These are phyloP conservation scores for Calonectria crousiana DNA, from an alignment of 2,329 filamentous ascomycete genomes.

Conservation along the genomic window DNA sequence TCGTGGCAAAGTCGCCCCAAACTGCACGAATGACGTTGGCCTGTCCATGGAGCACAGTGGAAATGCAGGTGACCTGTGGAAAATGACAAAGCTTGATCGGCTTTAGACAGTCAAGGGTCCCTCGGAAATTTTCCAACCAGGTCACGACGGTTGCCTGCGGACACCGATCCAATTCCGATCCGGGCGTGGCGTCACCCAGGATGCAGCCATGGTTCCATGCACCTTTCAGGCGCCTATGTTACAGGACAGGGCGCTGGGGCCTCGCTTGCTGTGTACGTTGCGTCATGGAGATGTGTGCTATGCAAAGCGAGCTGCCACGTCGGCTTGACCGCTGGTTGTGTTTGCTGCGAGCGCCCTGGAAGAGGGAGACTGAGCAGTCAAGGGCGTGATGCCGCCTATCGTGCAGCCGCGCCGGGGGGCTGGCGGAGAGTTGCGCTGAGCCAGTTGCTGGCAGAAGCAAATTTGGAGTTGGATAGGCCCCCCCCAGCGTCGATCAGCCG, in stretches of 20 bases:
- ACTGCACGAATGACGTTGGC: slow-evolving; percentile 16
- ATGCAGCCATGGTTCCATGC: slow-evolving; percentile 18
- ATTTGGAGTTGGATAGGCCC: neutral
- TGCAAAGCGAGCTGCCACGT: slow-evolving; percentile 6
- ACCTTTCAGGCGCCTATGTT: slow-evolving; percentile 4
- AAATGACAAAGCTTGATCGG: slow-evolving; percentile 27
- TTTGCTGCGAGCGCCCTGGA: neutral
- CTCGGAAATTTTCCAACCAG: slow-evolving; percentile 37
- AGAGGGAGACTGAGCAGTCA: neutral
- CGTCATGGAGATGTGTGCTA: neutral
- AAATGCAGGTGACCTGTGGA: slow-evolving; percentile 16
- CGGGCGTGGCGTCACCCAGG: slow-evolving; percentile 29
- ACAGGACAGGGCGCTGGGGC: neutral
- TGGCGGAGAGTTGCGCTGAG: slow-evolving; percentile 5
- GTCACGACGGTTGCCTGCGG: slow-evolving; percentile 20
- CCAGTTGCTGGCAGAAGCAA: slow-evolving; percentile 3
- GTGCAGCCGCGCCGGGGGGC: neutral
- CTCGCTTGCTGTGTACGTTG: neutral
- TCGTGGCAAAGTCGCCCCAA: neutral
- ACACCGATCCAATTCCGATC: slow-evolving; percentile 36
- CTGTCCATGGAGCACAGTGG: slow-evolving; percentile 3
- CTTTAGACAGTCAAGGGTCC: slow-evolving; percentile 28
- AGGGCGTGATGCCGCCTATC: neutral
- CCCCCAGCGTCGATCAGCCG: slow-evolving; percentile 1
- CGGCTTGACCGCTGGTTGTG: slow-evolving; percentile 20